Base-by-base conservation (phyloP, 1,139 yeast genomes). In the Yamadazyma triangularis region DNA sequence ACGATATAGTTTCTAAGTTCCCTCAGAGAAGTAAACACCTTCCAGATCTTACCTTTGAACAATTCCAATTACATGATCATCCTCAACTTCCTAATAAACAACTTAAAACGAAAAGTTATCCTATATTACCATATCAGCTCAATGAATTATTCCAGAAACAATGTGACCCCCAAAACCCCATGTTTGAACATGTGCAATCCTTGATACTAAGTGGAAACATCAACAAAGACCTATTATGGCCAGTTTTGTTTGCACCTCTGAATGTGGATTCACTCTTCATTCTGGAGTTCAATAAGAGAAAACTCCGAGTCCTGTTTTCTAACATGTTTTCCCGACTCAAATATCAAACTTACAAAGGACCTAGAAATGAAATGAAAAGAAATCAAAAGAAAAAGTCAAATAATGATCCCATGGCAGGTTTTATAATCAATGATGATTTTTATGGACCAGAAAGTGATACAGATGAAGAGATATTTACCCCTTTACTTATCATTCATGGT, bases 401-500 rank as follows among this genome's bases (percentile, higher is more conserved):
- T 31, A 43, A 40, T 28, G 47, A 42, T 25, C 49, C 31, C 30
- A 42, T 25, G 31, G 27, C 41, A 11, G 39, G 36, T 10, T 31
- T 38, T 8, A 47, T 66, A 9, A 64, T 61, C 1, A 54, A 54
- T 27, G 70, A 60, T 36, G 36, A 31, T 12, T 18, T 18, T 18
- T 9, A 18, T 7, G 9, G 8, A 7, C 6, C 6, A 7, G 20
- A 6, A 18, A 38, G 32, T 9, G 45, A 34, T 10, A 34, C 33
- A 21, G 47, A 42, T 10, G 51, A 49, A 2, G 53, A 42, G 4
- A 36, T 57, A 0, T 77, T 70, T 43, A 70, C 77, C 2, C 91
- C 91, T 0, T 48, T 82, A 4, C 54, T 87, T 44, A 73, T 91
- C 4, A 48, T 91, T 2, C 64, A 70, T 36, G 98, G 98, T 0